These are phyloP conservation scores for Tolypocladium pustulatum DNA, from an alignment of 2,329 filamentous ascomycete species.

Conservation along the genomic window DNA sequence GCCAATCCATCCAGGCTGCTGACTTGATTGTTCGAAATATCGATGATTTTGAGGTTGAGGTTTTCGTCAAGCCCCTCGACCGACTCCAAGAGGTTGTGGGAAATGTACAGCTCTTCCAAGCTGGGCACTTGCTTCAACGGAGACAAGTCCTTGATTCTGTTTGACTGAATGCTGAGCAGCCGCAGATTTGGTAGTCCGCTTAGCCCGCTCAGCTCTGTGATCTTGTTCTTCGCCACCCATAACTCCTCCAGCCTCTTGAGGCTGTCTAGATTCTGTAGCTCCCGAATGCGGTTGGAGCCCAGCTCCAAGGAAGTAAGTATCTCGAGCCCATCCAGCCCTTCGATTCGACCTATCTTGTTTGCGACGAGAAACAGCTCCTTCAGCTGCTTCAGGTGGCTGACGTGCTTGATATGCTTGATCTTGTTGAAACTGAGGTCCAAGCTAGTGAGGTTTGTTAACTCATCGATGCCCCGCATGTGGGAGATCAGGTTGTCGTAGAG, in stretches of 20 bases:
- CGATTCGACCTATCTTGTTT: slow-evolving; percentile 85
- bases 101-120: slow-evolving; percentile 90
- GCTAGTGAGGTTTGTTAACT: slow-evolving; percentile 61
- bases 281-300: slow-evolving; percentile 81
- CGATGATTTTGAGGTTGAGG: slow-evolving; percentile 62
- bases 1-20: slow-evolving; percentile 62
- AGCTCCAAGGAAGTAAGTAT: slow-evolving; percentile 78
- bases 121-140: slow-evolving; percentile 64
- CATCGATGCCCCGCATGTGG: slow-evolving; percentile 75
- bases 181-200: slow-evolving; percentile 66
- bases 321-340: slow-evolving; percentile 65
- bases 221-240: slow-evolving; percentile 96
- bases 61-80: slow-evolving; percentile 63
- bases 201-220: slow-evolving; percentile 71
- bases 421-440: slow-evolving; percentile 98
- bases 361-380: slow-evolving; percentile 86
- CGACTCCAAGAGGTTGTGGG: slow-evolving; percentile 79
- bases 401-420: slow-evolving; percentile 93
- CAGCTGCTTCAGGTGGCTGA: slow-evolving; percentile 66
- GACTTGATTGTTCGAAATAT: slow-evolving; percentile 84
- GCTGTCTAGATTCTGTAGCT: slow-evolving; percentile 75
- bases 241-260: slow-evolving; percentile 74
- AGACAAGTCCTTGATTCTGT: slow-evolving; percentile 70
- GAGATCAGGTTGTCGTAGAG: slow-evolving; percentile 94
- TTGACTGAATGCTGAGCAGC: slow-evolving; percentile 90